Evolutionary conservation across 2,329 filamentous ascomycete genomes (phyloP).

Genomic region (Phyllosticta paracitricarpa): DNA sequence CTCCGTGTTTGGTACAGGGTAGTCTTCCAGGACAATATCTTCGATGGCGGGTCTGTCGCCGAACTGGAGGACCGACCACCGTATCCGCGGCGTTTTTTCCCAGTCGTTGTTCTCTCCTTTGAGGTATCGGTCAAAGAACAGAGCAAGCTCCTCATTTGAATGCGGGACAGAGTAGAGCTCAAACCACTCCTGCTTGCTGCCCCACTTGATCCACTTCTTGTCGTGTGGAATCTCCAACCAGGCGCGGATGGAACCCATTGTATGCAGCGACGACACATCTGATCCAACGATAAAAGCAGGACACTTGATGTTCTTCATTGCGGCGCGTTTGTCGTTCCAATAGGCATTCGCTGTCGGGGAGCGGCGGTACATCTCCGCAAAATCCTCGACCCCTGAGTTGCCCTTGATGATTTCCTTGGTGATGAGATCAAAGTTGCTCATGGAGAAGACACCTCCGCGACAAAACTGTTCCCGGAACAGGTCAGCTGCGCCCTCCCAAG

Average conservation of each 20-base stretch:
- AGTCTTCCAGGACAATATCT: conserved; percentile 14
- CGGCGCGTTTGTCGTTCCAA: conserved; percentile 17
- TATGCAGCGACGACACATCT: conserved; percentile 15
- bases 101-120: conserved; percentile 35
- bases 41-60: conserved; percentile 15
- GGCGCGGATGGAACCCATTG: conserved; percentile 15
- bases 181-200: conserved; percentile 16
- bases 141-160: conserved; percentile 13
- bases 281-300: conserved; percentile 16
- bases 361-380: conserved; percentile 32
- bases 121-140: conserved; percentile 39
- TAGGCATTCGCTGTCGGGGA: conserved; percentile 20
- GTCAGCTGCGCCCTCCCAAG: conserved; percentile 39
- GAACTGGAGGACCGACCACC: conserved; percentile 29
- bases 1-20: conserved; percentile 14
- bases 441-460: conserved; percentile 27
- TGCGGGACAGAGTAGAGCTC: conserved; percentile 14
- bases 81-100: conserved; percentile 38
- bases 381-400: conserved; percentile 31
- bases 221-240: conserved; percentile 14
- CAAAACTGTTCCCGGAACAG: conserved; percentile 39
- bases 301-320: conserved; percentile 16
- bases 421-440: conserved; percentile 35
- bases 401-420: conserved; percentile 27
- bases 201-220: conserved; percentile 18